Evolutionary conservation across 163 green algal genomes (phyloP), one percentile per base, ranked within the genome.

Genomic region (Volvox carteri): DNA sequence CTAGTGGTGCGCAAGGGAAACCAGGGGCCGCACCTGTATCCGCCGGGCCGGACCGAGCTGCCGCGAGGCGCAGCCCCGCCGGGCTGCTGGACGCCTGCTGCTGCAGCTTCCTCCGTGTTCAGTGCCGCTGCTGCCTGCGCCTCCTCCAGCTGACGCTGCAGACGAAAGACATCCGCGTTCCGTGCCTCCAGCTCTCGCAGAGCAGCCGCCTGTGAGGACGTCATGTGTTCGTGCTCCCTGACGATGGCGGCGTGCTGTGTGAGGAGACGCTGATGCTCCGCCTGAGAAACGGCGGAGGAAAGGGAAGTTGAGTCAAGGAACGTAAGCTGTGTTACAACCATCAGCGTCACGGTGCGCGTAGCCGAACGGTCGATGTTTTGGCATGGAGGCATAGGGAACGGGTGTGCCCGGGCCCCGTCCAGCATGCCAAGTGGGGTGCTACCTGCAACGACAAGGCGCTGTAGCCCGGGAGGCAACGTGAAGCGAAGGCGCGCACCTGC

Each of bases 81-180:
- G 3, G 60, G 1, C 11, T 72, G 39, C 70, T 78, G 37, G 18
- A 4, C 7, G 23, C 54, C 35, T 65, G 28, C 74, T 25, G 54
- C 72, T 35, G 37, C 19, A 5, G 44, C 72, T 30, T 52, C 85
- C 21, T 16, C 52, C 0, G 77, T 68, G 12, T 73, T 54, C 18
- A 11, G 23, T 42, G 50, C 85, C 46, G 39, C 44, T 12, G 46
- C 76, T 58, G 56, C 48, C 75, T 81, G 75, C 58, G 65, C 48
- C 81, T 87, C 65, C 23, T 87, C 65, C 33, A 87, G 81, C 33
- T 54, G 81, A 0, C 65, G 81, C 67, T 87, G 81, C 75, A 84
- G 75, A 3, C 75, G 75, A 1, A 48, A 37, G 42, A 84, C 75
- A 12, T 84, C 75, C 50, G 75, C 48, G 33, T 84, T 46, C 2